These are phyloP conservation scores for Terana coerulea DNA, from an alignment of 768 basidiomycete species.

Conservation along the genomic window DNA sequence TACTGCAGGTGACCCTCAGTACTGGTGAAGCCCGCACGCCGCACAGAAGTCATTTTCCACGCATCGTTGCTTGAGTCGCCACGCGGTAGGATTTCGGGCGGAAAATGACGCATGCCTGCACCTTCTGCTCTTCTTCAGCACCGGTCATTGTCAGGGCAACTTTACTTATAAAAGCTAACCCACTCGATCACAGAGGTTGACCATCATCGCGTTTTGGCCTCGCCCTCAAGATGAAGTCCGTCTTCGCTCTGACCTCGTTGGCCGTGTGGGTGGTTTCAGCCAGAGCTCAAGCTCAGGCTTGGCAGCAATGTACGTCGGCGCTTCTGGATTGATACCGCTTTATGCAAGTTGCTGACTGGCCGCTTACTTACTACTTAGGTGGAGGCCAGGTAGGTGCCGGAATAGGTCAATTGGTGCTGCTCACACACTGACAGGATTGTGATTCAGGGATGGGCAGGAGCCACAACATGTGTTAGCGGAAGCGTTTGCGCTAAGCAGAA, in stretches of 20 bases:
- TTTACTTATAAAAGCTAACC: too few relatives aligned
- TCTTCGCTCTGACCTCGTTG: slow-evolving; percentile 12
- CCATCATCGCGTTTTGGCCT: slow-evolving; percentile 9
- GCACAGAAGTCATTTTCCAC: neutral
- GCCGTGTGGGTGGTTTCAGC: slow-evolving; percentile 13
- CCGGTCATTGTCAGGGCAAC: too few relatives aligned
- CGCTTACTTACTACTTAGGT: slow-evolving; percentile 33
- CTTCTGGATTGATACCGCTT: slow-evolving; percentile 30
- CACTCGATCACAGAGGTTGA: too few relatives aligned
- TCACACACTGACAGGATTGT: neutral
- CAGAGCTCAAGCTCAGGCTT: slow-evolving; percentile 12
- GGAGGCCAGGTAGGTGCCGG: slow-evolving; percentile 17
- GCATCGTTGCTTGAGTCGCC: neutral
- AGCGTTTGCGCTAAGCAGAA: slow-evolving; percentile 28
- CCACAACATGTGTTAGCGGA: slow-evolving; percentile 33
- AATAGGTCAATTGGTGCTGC: slow-evolving; percentile 26
- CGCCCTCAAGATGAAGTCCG: slow-evolving; percentile 13
- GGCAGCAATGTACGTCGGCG: slow-evolving; percentile 19
- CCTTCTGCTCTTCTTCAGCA: slow-evolving; percentile 7
- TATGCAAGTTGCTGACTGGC: slow-evolving; percentile 60
- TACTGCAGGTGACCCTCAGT: neutral
- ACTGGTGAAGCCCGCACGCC: too few relatives aligned
- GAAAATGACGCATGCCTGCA: too few relatives aligned
- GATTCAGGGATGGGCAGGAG: slow-evolving; percentile 31
- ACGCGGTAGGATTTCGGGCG: too few relatives aligned